Evolutionary conservation across 805 yeast species (phyloP).

Genomic region (Ogataea wickerhamii): DNA sequence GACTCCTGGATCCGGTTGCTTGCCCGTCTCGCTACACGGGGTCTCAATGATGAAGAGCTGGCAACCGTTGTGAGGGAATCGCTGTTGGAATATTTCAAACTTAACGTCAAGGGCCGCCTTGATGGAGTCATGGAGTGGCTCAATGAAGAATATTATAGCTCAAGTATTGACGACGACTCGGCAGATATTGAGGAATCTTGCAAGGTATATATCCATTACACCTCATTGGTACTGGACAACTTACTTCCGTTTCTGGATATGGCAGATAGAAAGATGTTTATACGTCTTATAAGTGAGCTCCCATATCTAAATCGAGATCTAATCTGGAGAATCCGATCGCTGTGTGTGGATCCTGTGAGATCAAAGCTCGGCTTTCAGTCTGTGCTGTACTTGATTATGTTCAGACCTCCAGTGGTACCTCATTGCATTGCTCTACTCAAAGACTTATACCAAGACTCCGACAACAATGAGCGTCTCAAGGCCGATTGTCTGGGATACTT

Average conservation of each 20-base stretch:
- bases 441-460: constrained; percentile 40
- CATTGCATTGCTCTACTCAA: constrained; percentile 47
- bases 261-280: constrained; percentile 72
- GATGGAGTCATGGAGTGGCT: constrained; percentile 87
- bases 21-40: constrained; percentile 79
- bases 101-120: constrained; percentile 65
- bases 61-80: constrained; percentile 65
- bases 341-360: constrained; percentile 85
- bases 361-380: constrained; percentile 77
- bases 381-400: constrained; percentile 78
- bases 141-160: constrained; percentile 83
- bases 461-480: constrained; percentile 45
- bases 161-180: constrained; percentile 38
- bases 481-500: constrained; percentile 45
- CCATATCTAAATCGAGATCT: constrained; percentile 68
- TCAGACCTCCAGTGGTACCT: constrained; percentile 78
- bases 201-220: constrained; percentile 59
- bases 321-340: constrained; percentile 61
- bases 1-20: constrained; percentile 76
- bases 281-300: constrained; percentile 80
- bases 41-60: constrained; percentile 49
- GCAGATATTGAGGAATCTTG: constrained; percentile 19
- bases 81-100: constrained; percentile 67
- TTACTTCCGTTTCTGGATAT: constrained; percentile 82
- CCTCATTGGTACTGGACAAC: constrained; percentile 67